phyloP scores from a whole-genome alignment of 495 filamentous ascomycete species.

The Aspergillus funiculosus region DNA sequence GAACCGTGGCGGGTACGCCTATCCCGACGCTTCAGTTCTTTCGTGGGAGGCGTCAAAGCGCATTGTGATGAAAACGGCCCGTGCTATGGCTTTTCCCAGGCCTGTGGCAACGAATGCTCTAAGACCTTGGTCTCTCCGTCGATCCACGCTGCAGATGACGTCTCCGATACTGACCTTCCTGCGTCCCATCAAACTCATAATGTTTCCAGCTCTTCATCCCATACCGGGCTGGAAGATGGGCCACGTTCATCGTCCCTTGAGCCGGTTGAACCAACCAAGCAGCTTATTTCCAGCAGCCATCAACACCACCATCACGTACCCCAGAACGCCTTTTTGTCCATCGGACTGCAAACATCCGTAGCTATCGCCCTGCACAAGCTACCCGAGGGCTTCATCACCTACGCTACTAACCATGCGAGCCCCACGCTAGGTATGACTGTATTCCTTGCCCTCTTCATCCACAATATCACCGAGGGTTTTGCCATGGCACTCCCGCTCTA shows the following conservation, averaged over 20 bases:
- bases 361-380: slow-evolving; percentile 96
- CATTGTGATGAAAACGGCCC: slow-evolving; percentile 69
- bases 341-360: slow-evolving; percentile 86
- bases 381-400: slow-evolving; percentile 97
- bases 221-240: slow-evolving; percentile 9
- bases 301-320: slow-evolving; percentile 96
- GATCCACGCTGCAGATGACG: slow-evolving; percentile 10
- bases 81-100: slow-evolving; percentile 79
- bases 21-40: slow-evolving; percentile 50
- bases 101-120: slow-evolving; percentile 74
- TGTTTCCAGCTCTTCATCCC: slow-evolving; percentile 14
- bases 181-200: not conserved
- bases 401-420: slow-evolving; percentile 94
- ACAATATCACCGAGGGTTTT: slow-evolving; percentile 97
- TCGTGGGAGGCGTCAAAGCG: slow-evolving; percentile 61
- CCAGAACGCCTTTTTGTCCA: slow-evolving; percentile 85
- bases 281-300: slow-evolving; percentile 28
- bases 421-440: slow-evolving; percentile 80
- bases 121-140: slow-evolving; percentile 26
- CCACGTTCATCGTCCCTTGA: slow-evolving; percentile 18
- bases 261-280: slow-evolving; percentile 21
- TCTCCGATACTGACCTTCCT: slow-evolving; percentile 9
- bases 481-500: slow-evolving; percentile 88
- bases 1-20: slow-evolving; percentile 38
- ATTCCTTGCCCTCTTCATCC: slow-evolving; percentile 92